phyloP scores from a whole-genome alignment of 2,329 filamentous ascomycete species.

The Cytospora piceicola region DNA sequence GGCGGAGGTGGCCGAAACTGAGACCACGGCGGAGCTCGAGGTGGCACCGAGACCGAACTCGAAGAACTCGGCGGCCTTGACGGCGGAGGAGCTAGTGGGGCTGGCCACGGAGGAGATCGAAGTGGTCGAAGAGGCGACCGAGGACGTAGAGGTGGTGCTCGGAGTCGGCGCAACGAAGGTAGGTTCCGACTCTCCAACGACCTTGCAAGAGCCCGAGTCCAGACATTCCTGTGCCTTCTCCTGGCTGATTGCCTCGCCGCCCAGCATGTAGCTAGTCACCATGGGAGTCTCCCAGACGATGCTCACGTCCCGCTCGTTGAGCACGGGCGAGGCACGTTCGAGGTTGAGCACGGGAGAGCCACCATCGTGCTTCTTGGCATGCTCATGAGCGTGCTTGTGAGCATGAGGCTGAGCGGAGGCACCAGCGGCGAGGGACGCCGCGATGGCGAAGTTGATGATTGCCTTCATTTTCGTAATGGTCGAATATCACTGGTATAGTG shows the following conservation, averaged over 20 bases:
- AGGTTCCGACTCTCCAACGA: slow-evolving; percentile 63
- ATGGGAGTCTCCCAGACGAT: slow-evolving; percentile 63
- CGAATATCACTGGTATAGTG: slow-evolving; percentile 27
- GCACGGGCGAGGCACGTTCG: slow-evolving; percentile 51
- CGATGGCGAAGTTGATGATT: slow-evolving; percentile 53
- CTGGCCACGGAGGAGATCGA: slow-evolving; percentile 41
- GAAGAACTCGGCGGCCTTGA: slow-evolving; percentile 52
- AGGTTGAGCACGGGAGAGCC: slow-evolving; percentile 41
- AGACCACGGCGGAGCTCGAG: slow-evolving; percentile 36
- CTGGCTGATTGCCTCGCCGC: slow-evolving; percentile 63
- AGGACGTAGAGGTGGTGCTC: slow-evolving; percentile 33
- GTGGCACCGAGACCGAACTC: slow-evolving; percentile 47
- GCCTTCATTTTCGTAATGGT: slow-evolving; percentile 51
- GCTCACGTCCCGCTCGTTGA: slow-evolving; percentile 41
- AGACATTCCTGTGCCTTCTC: slow-evolving; percentile 74
- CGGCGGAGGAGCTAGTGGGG: slow-evolving; percentile 40
- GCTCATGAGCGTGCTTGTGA: slow-evolving; percentile 62
- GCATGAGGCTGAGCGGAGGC: slow-evolving; percentile 60
- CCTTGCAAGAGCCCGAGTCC: slow-evolving; percentile 68
- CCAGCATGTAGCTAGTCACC: slow-evolving; percentile 70
- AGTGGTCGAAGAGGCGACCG: slow-evolving; percentile 32
- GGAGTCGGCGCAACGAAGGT: slow-evolving; percentile 45
- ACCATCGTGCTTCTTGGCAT: slow-evolving; percentile 57
- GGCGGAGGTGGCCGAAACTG: slow-evolving; percentile 37
- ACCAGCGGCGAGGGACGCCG: slow-evolving; percentile 56